Conservation (phyloP, 805 yeast species). For the Nakazawaea anatomiae region DNA sequence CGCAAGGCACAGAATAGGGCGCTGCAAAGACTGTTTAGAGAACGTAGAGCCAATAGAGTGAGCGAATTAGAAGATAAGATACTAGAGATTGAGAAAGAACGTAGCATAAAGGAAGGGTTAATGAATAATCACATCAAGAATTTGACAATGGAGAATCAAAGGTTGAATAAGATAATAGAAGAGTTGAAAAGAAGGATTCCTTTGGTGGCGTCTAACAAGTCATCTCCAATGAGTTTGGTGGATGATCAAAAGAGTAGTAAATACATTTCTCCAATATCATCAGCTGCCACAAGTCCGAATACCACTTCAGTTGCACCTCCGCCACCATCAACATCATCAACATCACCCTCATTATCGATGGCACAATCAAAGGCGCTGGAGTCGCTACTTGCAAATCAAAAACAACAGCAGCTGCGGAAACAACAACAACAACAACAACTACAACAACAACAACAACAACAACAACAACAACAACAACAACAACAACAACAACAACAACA, state of each 20-base stretch:
- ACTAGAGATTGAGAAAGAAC: slow-evolving; percentile 60
- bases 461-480: neutral
- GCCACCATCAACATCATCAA: neutral
- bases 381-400: neutral
- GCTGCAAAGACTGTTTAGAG: slow-evolving; percentile 90
- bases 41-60: slow-evolving; percentile 77
- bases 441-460: neutral
- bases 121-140: slow-evolving; percentile 45
- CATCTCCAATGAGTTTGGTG: neutral
- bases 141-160: slow-evolving; percentile 39
- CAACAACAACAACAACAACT: neutral
- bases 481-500: neutral
- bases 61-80: slow-evolving; percentile 70
- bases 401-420: neutral
- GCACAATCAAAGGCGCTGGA: too few species aligned
- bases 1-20: slow-evolving; percentile 89
- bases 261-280: slow-evolving; percentile 7
- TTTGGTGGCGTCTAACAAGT: slow-evolving; percentile 9
- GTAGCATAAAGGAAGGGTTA: slow-evolving; percentile 53
- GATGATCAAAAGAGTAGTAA: neutral
- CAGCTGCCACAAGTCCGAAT: slow-evolving; percentile 9
- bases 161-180: slow-evolving; percentile 35
- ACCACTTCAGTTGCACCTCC: neutral
- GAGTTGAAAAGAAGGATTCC: slow-evolving; percentile 24
- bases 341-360: too few species aligned